Percentiles rank a stretch among this genome's conserved stretches.
Evolutionary conservation across 805 yeast species (phyloP).

Genomic region (Hanseniaspora taiwanica): DNA sequence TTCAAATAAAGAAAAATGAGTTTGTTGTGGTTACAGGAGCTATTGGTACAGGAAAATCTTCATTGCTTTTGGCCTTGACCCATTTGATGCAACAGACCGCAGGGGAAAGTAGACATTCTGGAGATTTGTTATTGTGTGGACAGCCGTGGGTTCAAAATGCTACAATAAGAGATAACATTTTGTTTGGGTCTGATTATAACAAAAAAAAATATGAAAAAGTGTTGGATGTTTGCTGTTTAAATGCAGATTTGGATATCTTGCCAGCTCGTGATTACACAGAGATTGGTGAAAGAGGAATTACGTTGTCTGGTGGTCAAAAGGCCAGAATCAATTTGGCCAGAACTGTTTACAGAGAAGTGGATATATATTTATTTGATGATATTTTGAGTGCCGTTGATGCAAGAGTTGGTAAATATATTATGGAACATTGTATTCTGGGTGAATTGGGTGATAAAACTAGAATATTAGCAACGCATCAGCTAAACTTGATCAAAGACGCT

Average conservation of each 20-base stretch:
- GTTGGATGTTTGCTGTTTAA: conserved; percentile 46
- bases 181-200: conserved; percentile 41
- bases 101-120: conserved; percentile 24
- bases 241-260: conserved; percentile 41
- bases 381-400: conserved; percentile 68
- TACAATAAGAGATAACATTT: conserved; percentile 52
- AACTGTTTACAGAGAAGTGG: conserved; percentile 48
- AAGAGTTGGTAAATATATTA: conserved; percentile 56
- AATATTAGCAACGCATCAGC: conserved; percentile 63
- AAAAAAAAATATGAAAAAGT: conserved; percentile 36
- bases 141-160: conserved; percentile 64
- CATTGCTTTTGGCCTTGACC: conserved; percentile 46
- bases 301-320: conserved; percentile 68
- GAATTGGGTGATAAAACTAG: conserved; percentile 41
- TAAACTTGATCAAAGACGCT: conserved; percentile 48
- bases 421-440: conserved; percentile 45
- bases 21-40: conserved; percentile 56
- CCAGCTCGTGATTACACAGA: conserved; percentile 59
- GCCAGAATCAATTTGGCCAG: conserved; percentile 59
- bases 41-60: conserved; percentile 38
- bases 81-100: conserved; percentile 36
- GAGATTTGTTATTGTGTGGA: conserved; percentile 32
- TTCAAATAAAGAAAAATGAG: conserved; percentile 40
- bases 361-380: conserved; percentile 52
- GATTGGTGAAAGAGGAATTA: conserved; percentile 65